phyloP scores from a whole-genome alignment of 2,329 filamentous ascomycete species.

The Beauveria sp. region DNA sequence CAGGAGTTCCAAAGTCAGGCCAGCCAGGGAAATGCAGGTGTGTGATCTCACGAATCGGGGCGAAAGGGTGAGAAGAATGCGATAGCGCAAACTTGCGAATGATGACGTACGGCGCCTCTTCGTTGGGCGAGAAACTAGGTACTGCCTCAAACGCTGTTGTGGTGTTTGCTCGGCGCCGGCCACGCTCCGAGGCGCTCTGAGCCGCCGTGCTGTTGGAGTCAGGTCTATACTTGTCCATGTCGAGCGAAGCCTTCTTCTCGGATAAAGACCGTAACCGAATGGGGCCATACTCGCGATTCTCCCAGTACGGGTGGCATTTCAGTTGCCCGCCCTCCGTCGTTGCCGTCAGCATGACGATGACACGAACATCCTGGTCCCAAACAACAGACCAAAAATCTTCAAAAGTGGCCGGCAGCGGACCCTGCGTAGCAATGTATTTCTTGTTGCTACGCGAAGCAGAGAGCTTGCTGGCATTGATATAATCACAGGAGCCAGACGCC shows the following conservation, averaged over 20 bases:
- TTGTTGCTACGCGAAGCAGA: slow-evolving; percentile 77
- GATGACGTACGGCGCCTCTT: slow-evolving; percentile 66
- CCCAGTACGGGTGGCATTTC: slow-evolving; percentile 95
- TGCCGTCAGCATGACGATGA: slow-evolving; percentile 94
- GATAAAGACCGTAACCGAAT: slow-evolving; percentile 70
- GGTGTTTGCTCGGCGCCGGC: slow-evolving; percentile 47
- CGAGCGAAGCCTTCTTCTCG: slow-evolving; percentile 74
- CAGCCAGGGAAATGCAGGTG: slow-evolving; percentile 93
- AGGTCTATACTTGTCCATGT: slow-evolving; percentile 50
- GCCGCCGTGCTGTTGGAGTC: slow-evolving; percentile 25
- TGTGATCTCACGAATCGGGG: slow-evolving; percentile 82
- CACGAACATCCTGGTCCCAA: slow-evolving; percentile 92
- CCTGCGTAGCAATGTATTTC: slow-evolving; percentile 91
- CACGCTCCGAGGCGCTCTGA: slow-evolving; percentile 27
- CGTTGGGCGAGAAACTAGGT: slow-evolving; percentile 21
- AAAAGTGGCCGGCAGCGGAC: slow-evolving; percentile 85
- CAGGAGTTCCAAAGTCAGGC: slow-evolving; percentile 93
- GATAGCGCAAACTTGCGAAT: slow-evolving; percentile 82
- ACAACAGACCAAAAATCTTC: slow-evolving; percentile 98
- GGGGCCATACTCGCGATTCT: slow-evolving; percentile 66
- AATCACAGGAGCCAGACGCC: slow-evolving; percentile 68
- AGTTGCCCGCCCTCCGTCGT: slow-evolving; percentile 88
- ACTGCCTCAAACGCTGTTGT: slow-evolving; percentile 36
- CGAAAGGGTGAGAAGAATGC: slow-evolving; percentile 70
- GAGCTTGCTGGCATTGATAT: slow-evolving; percentile 89